phyloP scores from a whole-genome alignment of 129 eudicot genomes.

The Tanacetum coccineum region DNA sequence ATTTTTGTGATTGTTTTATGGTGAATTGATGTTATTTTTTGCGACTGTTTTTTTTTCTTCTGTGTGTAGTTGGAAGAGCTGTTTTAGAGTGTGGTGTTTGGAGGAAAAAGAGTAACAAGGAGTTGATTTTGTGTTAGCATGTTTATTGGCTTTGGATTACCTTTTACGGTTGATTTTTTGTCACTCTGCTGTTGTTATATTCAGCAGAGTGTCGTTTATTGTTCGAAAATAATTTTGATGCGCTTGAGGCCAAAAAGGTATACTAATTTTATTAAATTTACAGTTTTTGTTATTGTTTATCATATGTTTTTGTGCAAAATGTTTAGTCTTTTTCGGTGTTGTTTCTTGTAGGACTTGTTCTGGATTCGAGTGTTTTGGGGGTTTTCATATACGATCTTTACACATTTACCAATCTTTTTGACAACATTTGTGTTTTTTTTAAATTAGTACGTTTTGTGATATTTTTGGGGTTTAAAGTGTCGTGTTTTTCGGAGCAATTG shows the following conservation, averaged over 20 bases:
- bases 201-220: conserved; percentile 51
- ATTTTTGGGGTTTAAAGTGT: conserved; percentile 29
- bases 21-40: not conserved
- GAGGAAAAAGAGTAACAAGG: conserved; percentile 26
- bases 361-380: conserved; percentile 95
- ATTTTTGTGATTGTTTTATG: no score
- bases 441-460: no score
- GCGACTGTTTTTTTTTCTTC: not conserved
- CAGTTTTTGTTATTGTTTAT: not conserved
- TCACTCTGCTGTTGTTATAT: conserved; percentile 45
- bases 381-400: conserved; percentile 52
- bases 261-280: not conserved
- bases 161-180: conserved; percentile 25
- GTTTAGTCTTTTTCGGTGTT: not conserved
- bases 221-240: conserved; percentile 67
- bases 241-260: conserved; percentile 98
- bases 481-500: conserved; percentile 22
- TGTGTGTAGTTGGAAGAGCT: conserved; percentile 5
- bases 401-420: no score
- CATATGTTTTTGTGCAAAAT: not conserved
- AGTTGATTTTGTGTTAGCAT: conserved; percentile 71
- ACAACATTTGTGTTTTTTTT: no score
- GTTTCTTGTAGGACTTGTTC: conserved; percentile 79
- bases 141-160: conserved; percentile 53
- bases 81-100: conserved; percentile 23